Conservation (phyloP, 306 rosid species). For the Cicer pinnatifidum region DNA sequence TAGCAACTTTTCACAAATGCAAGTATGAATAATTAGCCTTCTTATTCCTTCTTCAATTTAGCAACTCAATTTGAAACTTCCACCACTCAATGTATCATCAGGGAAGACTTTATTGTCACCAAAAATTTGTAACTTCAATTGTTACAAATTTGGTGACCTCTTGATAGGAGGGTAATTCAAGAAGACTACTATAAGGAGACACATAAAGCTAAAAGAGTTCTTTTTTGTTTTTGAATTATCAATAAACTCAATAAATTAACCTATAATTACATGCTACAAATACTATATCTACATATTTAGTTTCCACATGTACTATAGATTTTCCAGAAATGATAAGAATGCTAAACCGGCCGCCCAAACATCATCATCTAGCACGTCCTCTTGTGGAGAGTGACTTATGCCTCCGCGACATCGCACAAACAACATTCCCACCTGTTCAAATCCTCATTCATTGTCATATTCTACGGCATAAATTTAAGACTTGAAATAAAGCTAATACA, state of each 20-base stretch:
- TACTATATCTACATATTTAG: slow-evolving; percentile 26
- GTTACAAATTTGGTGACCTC: slow-evolving; percentile 16
- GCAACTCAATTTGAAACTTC: slow-evolving; percentile 14
- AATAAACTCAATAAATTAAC: slow-evolving; percentile 45
- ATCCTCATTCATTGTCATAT: slow-evolving; percentile 36
- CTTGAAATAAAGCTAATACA: background rate
- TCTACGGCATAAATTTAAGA: background rate
- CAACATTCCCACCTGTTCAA: slow-evolving; percentile 83
- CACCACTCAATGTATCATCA: slow-evolving; percentile 4
- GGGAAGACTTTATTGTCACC: background rate
- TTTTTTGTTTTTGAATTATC: slow-evolving; percentile 25
- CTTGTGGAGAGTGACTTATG: slow-evolving; percentile 88
- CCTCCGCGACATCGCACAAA: slow-evolving; percentile 96
- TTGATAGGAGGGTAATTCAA: slow-evolving; percentile 16
- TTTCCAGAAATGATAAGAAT: slow-evolving; percentile 68
- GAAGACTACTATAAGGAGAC: slow-evolving; percentile 36
- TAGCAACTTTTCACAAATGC: background rate
- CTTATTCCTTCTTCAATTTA: slow-evolving; percentile 21
- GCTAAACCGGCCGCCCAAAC: slow-evolving; percentile 88
- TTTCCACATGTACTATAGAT: slow-evolving; percentile 42
- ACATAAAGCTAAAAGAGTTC: background rate
- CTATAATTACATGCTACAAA: slow-evolving; percentile 45
- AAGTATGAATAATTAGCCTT: slow-evolving; percentile 1
- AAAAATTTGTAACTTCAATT: slow-evolving; percentile 1
- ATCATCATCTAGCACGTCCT: slow-evolving; percentile 79